These are phyloP conservation scores for Claviceps digitariae DNA, from an alignment of 2,329 filamentous ascomycete species.

Conservation along the genomic window DNA sequence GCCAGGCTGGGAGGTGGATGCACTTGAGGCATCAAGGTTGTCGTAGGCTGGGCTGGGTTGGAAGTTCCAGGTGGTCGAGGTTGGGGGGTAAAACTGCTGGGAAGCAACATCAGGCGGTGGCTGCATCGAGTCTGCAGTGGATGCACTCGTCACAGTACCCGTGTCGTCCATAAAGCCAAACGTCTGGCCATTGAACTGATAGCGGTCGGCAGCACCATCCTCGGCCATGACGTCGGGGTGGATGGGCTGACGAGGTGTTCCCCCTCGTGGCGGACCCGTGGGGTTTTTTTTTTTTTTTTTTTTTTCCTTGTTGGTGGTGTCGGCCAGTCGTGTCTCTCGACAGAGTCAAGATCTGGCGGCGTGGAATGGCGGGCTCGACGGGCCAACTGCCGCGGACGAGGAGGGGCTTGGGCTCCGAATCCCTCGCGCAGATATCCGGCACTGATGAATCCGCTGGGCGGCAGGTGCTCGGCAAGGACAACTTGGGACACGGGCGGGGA, in stretches of 20 bases:
- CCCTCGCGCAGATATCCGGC: background rate
- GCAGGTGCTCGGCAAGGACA: background rate
- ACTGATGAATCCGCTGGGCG: background rate
- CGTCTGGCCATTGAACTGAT: conserved; percentile 30
- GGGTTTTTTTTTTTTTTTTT: no score
- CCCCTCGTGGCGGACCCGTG: background rate
- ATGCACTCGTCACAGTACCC: conserved; percentile 16
- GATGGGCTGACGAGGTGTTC: conserved; percentile 2
- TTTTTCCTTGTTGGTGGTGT: no score
- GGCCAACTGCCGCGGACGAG: conserved; percentile 3
- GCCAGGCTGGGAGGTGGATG: conserved; percentile 18
- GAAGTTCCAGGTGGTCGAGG: conserved; percentile 32
- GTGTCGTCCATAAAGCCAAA: conserved; percentile 24
- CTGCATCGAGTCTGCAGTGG: conserved; percentile 16
- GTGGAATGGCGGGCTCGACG: background rate
- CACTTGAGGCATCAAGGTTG: conserved; percentile 23
- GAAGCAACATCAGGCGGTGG: conserved; percentile 19
- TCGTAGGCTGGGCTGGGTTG: conserved; percentile 34
- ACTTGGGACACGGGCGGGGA: background rate
- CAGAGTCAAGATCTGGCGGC: background rate
- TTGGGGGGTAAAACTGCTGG: conserved; percentile 17
- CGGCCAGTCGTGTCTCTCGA: background rate
- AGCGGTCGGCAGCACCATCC: conserved; percentile 26
- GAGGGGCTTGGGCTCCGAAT: background rate
- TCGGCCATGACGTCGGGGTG: conserved; percentile 23